Conservation (phyloP, 2,329 filamentous ascomycete genomes). For the Penicillium sp. region DNA sequence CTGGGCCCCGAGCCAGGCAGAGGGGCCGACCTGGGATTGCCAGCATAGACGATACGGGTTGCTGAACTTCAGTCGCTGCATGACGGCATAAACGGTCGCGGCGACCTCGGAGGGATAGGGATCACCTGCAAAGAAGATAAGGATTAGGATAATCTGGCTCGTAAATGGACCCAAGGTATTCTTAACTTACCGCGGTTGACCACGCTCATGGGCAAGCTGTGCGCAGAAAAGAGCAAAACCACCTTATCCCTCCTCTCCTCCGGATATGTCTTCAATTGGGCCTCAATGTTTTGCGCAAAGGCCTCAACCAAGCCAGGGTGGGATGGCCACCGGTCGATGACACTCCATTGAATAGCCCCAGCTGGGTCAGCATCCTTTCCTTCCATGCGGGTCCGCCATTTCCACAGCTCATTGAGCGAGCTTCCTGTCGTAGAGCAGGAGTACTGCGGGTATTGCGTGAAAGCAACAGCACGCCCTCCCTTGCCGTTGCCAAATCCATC, state of each 20-base stretch:
- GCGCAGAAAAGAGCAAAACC: slow-evolving; percentile 87
- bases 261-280: slow-evolving; percentile 78
- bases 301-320: slow-evolving; percentile 87
- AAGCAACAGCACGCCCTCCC: slow-evolving; percentile 91
- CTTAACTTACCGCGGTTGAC: slow-evolving; percentile 73
- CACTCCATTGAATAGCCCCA: slow-evolving; percentile 87
- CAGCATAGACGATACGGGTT: slow-evolving; percentile 94
- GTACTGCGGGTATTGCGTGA: slow-evolving; percentile 98
- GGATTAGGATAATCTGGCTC: background rate
- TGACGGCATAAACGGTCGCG: slow-evolving; percentile 94
- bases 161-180: background rate
- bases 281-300: slow-evolving; percentile 88
- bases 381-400: slow-evolving; percentile 83
- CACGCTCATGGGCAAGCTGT: slow-evolving; percentile 94
- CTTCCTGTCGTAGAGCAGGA: slow-evolving; percentile 96
- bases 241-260: slow-evolving; percentile 75
- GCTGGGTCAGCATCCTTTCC: slow-evolving; percentile 63
- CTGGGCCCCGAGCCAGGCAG: slow-evolving; percentile 92
- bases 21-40: slow-evolving; percentile 97
- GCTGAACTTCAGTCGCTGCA: slow-evolving; percentile 80
- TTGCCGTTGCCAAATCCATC: slow-evolving; percentile 89
- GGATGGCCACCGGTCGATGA: slow-evolving; percentile 96
- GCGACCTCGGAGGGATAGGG: slow-evolving; percentile 94
- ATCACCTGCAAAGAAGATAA: slow-evolving; percentile 58
- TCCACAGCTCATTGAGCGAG: slow-evolving; percentile 96